Percentiles rank a stretch among this genome's conserved stretches.
Evolutionary conservation across 345 rosid genomes (phyloP).

Genomic region (Streptanthus diversifolius): DNA sequence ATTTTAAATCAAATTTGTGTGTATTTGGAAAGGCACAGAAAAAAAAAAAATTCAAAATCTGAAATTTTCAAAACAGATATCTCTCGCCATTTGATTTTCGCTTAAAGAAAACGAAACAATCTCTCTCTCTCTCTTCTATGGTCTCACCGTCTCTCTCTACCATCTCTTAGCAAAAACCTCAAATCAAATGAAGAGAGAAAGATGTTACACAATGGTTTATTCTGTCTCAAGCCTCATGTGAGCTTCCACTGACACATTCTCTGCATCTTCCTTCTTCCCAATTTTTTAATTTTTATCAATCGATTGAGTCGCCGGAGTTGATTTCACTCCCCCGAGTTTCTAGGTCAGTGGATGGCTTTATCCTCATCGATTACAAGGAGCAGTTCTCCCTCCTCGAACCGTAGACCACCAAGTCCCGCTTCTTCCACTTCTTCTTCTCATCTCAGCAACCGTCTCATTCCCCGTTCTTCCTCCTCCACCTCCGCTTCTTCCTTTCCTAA

Average conservation of each 20-base stretch:
- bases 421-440: conserved; percentile 69
- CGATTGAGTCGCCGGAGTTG: conserved; percentile 44
- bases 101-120: conserved; percentile 70
- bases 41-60: conserved; percentile 28
- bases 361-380: conserved; percentile 85
- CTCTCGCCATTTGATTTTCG: too few relatives aligned
- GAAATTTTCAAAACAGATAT: too few relatives aligned
- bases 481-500: conserved; percentile 53
- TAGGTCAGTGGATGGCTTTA: conserved; percentile 50
- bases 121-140: conserved; percentile 19
- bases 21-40: conserved; percentile 4
- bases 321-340: conserved; percentile 22
- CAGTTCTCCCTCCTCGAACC: conserved; percentile 73
- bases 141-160: conserved; percentile 31
- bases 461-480: conserved; percentile 74
- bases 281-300: neutral
- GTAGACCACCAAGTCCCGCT: conserved; percentile 70
- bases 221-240: conserved; percentile 62
- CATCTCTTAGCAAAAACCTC: neutral
- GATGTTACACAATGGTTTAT: conserved; percentile 40
- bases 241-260: conserved; percentile 69
- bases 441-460: conserved; percentile 47
- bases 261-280: conserved; percentile 20
- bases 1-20: neutral
- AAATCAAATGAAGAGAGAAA: neutral